A percentile compares a stretch with the other conserved stretches of the same genome.
These are phyloP conservation scores for Parathielavia appendiculata DNA, from an alignment of 495 filamentous ascomycete species.

Conservation along the genomic window DNA sequence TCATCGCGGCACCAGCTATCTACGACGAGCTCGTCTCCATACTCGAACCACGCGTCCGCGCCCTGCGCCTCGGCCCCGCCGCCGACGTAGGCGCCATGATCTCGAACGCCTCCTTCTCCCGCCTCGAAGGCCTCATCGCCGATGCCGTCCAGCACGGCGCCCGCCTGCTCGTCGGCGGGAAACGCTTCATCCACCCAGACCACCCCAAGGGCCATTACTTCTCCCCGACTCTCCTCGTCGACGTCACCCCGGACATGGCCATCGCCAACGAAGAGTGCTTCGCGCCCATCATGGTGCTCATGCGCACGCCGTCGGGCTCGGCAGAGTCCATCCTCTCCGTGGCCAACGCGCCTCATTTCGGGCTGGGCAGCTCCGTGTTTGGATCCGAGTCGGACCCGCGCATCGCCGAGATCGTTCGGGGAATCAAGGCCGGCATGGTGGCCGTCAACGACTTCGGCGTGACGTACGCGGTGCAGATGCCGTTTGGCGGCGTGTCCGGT, in stretches of 20 bases:
- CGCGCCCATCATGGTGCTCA: constrained; percentile 79
- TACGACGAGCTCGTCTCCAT: constrained; percentile 68
- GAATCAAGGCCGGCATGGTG: constrained; percentile 81
- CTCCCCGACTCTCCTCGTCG: constrained; percentile 77
- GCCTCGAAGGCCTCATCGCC: constrained; percentile 63
- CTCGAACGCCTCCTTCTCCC: constrained; percentile 63
- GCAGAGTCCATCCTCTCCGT: constrained; percentile 60
- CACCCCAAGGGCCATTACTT: constrained; percentile 85
- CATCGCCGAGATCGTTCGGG: constrained; percentile 49
- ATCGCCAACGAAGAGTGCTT: constrained; percentile 91
- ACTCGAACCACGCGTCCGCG: constrained; percentile 64
- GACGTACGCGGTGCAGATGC: constrained; percentile 86
- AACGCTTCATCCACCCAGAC: constrained; percentile 59
- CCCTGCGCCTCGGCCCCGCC: constrained; percentile 58
- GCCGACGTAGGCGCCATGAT: constrained; percentile 88
- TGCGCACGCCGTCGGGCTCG: constrained; percentile 53
- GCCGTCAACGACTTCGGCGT: constrained; percentile 90
- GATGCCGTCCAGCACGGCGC: constrained; percentile 77
- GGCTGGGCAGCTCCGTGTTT: constrained; percentile 79
- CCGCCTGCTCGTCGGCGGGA: constrained; percentile 76
- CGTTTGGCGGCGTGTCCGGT: constrained; percentile 82
- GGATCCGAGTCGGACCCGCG: constrained; percentile 50
- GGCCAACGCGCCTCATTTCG: constrained; percentile 72
- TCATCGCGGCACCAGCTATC: constrained; percentile 68
- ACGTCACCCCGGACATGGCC: constrained; percentile 71